A percentile compares a stretch with the other conserved stretches of the same genome.
Evolutionary conservation across 805 yeast genomes (phyloP).

Genomic region (Zygoascus bituminiphila): DNA sequence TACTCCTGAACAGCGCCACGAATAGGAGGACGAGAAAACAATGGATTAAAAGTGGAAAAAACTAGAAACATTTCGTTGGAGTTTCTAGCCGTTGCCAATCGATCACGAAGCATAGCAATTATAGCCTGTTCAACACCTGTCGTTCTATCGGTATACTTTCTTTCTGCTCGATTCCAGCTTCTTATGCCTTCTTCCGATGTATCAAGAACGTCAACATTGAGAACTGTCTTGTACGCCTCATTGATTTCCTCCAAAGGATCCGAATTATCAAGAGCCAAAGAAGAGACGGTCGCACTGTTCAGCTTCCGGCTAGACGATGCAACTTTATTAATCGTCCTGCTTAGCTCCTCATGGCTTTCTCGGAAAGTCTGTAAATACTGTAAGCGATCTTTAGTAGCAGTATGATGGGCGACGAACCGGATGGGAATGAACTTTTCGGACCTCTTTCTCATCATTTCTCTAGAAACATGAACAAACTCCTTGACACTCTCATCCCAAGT

Average conservation of each 20-base stretch:
- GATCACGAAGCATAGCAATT: constrained; percentile 32
- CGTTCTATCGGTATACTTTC: constrained; percentile 36
- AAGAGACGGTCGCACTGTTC: constrained; percentile 4
- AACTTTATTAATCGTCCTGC: constrained; percentile 29
- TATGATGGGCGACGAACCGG: constrained; percentile 43
- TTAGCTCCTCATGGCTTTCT: constrained; percentile 43
- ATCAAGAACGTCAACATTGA: constrained; percentile 33
- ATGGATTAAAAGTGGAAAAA: constrained; percentile 40
- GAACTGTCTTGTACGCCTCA: constrained; percentile 36
- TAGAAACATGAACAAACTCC: constrained; percentile 54
- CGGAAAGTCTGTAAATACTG: constrained; percentile 41
- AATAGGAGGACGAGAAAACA: constrained; percentile 46
- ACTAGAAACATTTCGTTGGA: constrained; percentile 45
- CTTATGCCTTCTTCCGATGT: constrained; percentile 23
- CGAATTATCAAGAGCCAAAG: constrained; percentile 18
- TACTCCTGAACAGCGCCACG: constrained; percentile 53
- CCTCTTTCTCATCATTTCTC: constrained; percentile 69
- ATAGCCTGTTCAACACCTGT: constrained; percentile 40
- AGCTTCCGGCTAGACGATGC: constrained; percentile 13
- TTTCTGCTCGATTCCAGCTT: constrained; percentile 37
- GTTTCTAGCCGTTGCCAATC: constrained; percentile 34
- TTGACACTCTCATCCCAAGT: constrained; percentile 55
- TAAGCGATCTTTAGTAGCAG: constrained; percentile 36
- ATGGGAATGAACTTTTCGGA: constrained; percentile 63
- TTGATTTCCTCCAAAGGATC: constrained; percentile 31